Evolutionary conservation across 139 green algal species (phyloP).

Genomic region (Tetradesmus obliquus): DNA sequence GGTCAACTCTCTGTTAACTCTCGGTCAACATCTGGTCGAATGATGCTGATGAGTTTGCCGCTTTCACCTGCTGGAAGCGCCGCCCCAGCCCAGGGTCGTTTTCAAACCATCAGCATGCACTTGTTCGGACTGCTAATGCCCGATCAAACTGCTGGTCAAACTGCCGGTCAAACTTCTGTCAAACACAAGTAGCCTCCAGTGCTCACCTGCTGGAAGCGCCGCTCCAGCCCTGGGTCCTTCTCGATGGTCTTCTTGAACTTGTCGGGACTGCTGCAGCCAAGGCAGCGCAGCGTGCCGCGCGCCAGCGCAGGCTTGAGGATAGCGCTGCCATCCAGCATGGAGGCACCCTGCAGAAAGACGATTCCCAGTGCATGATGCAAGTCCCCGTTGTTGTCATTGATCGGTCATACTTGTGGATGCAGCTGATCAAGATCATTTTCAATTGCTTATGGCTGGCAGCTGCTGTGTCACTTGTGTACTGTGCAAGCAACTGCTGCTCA

Average conservation of each 20-base stretch:
- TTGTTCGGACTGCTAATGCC: constrained; percentile 81
- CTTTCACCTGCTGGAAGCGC: constrained; percentile 85
- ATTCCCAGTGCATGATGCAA: neutral
- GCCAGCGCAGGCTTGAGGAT: constrained; percentile 97
- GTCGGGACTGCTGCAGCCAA: constrained; percentile 96
- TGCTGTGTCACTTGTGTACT: no score
- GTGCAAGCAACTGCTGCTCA: no score
- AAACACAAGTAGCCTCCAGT: neutral
- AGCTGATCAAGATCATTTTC: no score
- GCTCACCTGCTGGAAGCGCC: constrained; percentile 88
- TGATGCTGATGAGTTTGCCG: neutral
- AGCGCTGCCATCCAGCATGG: constrained; percentile 81
- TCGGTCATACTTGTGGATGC: neutral
- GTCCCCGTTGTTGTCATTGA: neutral
- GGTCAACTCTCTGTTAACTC: neutral
- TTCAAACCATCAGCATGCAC: constrained; percentile 98
- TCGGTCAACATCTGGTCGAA: neutral
- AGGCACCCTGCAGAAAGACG: constrained; percentile 52
- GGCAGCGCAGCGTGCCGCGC: constrained; percentile 95
- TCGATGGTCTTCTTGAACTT: constrained; percentile 99
- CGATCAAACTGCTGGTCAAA: neutral
- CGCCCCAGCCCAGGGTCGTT: constrained; percentile 97
- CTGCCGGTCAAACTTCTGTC: neutral
- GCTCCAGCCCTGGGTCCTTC: constrained; percentile 97
- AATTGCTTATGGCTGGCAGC: no score